Base-by-base conservation (phyloP, 305 asterid genomes). In the Plantago rigida region DNA sequence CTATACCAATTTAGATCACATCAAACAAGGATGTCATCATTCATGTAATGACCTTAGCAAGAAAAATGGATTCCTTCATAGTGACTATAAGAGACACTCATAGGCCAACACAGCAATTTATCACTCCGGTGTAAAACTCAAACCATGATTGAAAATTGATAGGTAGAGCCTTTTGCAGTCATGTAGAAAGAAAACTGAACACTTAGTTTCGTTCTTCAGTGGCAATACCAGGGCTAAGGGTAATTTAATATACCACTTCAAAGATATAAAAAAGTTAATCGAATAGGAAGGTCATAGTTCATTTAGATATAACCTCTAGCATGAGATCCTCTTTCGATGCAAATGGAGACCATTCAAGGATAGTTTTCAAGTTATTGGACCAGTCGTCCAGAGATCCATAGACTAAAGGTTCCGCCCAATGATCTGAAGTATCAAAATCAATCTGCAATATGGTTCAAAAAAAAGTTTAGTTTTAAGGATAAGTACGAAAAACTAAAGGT, bases 281-380 rank as follows among this genome's bases (percentile, higher is more conserved):
- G 42, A 63, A 54, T 15, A 64, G 58, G 61, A 51, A 44, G 63
- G 34, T 59, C 65, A 51, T 14, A 36, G 60, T 65, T 54, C 73
- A 73, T 62, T 65, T 52, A 62, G 67, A 65, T 47, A 39, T 59
- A 79, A 91, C 98, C 96, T 91, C 95, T 62, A 53, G 78, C 86
- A 88, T 63, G 55, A 91, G 83, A 53, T 91, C 94, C 29, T 82
- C 91, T 77, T 86, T 80, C 55, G 98, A 81, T 49, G 75, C 73
- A 72, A 84, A 88, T 53, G 96, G 98, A 60, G 94, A 91, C 98
- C 95, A 91, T 54, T 86, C 84, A 56, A 91, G 81, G 69, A 91
- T 86, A 76, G 89, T 83, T 73, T 79, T 80, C 79, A 91, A 77
- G 77, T 91, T 91, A 59, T 69, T 67, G 34, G 88, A 79, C 98